Evolutionary conservation across 2,329 filamentous ascomycete species (phyloP), one percentile per base, ranked within the genome.

Genomic region (Sarocladium kiliense): DNA sequence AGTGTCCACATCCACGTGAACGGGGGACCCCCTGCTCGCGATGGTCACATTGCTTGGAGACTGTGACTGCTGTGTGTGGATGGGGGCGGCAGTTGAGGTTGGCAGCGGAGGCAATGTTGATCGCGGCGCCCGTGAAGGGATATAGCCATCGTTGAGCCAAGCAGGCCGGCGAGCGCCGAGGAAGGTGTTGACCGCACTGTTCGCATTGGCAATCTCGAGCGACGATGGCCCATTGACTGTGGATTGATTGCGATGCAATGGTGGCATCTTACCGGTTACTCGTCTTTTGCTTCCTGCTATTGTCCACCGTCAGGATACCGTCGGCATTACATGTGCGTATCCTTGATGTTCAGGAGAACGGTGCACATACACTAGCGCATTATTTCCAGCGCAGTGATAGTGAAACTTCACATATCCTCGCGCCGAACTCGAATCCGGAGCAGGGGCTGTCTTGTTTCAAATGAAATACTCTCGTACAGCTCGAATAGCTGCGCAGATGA

Each of bases 181-280:
- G 58, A 73, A 73, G 25, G 66, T 58, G 56, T 74, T 71, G 54
- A 73, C 54, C 1, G 74, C 76, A 45, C 69, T 67, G 61, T 77
- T 77, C 3, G 71, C 70, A 23, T 66, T 66, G 25, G 70, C 68
- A 56, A 75, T 65, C 57, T 71, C 47, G 5, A 25, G n/a, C 10
- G 47, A 26, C 6, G 47, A 51, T 5, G 30, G 26, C 47, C 19
- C 47, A 10, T 9, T 21, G 16, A 4, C 21, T 16, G 18, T 30
- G 3, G 44, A 23, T 3, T 9, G 23, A 30, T 23, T 18, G 3
- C 19, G 44, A 9, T 3, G 25, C 25, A 30, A 30, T 11, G 23
- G 44, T 47, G 23, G 25, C 44, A 47, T 47, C 23, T 16, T 47
- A 23, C 3, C n/a, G n/a, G 21, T 10, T 7, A 23, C 44, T 47